A percentile compares a stretch with the other conserved stretches of the same genome.
Evolutionary conservation across 257 asterid species (phyloP).

Genomic region (Ophiorrhiza pumila): DNA sequence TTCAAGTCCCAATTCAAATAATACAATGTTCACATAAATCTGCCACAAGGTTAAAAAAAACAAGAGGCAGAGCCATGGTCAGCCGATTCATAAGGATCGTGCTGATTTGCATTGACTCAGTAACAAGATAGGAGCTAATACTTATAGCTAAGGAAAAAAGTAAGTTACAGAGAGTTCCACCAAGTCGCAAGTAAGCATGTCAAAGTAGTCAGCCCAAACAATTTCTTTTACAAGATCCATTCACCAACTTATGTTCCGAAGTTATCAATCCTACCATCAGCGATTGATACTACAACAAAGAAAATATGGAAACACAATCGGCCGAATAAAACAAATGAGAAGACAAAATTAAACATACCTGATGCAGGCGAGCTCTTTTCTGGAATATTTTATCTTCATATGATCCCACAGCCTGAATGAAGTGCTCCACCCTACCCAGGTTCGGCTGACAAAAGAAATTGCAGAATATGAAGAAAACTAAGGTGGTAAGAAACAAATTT

Average conservation of each 20-base stretch:
- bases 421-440: slow-evolving; percentile 76
- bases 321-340: not conserved
- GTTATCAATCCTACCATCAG: not conserved
- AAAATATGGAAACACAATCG: not conserved
- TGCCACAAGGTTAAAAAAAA: not conserved
- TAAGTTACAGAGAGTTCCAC: not conserved
- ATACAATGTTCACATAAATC: not conserved
- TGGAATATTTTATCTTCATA: slow-evolving; percentile 86
- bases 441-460: slow-evolving; percentile 55
- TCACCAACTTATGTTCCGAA: not conserved
- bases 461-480: slow-evolving; percentile 16
- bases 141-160: not conserved
- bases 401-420: slow-evolving; percentile 92
- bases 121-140: not conserved
- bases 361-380: slow-evolving; percentile 87
- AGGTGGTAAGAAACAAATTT: not conserved
- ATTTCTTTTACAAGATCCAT: not conserved
- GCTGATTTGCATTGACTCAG: not conserved
- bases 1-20: not conserved
- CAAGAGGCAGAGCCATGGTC: not conserved
- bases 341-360: slow-evolving; percentile 38
- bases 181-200: not conserved
- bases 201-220: not conserved
- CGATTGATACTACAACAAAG: not conserved
- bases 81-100: not conserved